Percentiles rank a stretch among this genome's conserved stretches.
Conservation (phyloP, 768 basidiomycete genomes). For the Tulasnella sp. region DNA sequence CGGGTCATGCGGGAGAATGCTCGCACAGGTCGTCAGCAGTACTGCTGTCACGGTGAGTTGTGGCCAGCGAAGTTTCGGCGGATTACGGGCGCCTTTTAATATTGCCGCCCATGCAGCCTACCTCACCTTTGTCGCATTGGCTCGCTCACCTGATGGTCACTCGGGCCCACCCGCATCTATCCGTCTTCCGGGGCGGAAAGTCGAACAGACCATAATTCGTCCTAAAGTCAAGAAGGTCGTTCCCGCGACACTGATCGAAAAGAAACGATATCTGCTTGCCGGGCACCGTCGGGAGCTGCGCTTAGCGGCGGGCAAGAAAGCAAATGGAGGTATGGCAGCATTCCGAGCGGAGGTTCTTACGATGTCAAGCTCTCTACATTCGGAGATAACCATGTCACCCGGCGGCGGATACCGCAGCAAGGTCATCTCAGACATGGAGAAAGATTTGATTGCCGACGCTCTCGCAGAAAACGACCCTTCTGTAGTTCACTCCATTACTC, state of each 20-base stretch:
- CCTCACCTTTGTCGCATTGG: conserved; percentile 33
- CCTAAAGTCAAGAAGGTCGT: conserved; percentile 31
- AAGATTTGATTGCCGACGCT: conserved; percentile 30
- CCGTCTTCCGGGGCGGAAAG: conserved; percentile 1
- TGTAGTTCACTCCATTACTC: conserved; percentile 13
- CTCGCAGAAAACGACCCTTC: conserved; percentile 23
- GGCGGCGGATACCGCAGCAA: background rate
- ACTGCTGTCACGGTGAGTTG: conserved; percentile 32
- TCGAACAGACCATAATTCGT: background rate
- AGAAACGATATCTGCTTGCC: conserved; percentile 32
- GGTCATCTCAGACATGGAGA: conserved; percentile 22
- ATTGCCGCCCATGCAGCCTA: conserved; percentile 15
- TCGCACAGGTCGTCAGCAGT: conserved; percentile 16
- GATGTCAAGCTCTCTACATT: conserved; percentile 15
- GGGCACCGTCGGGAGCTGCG: conserved; percentile 29
- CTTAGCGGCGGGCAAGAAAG: background rate
- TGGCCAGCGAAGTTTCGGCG: background rate
- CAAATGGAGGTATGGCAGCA: background rate
- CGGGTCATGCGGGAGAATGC: conserved; percentile 31
- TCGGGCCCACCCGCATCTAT: conserved; percentile 25
- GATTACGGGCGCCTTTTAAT: background rate
- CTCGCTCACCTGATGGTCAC: background rate
- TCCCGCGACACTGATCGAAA: conserved; percentile 26
- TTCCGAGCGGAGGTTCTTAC: conserved; percentile 30
- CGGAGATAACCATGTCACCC: background rate